A percentile compares a stretch with the other conserved stretches of the same genome.
phyloP scores from a whole-genome alignment of 225 moss, liverwort and hornwort genomes.

The Polytrichum formosum region DNA sequence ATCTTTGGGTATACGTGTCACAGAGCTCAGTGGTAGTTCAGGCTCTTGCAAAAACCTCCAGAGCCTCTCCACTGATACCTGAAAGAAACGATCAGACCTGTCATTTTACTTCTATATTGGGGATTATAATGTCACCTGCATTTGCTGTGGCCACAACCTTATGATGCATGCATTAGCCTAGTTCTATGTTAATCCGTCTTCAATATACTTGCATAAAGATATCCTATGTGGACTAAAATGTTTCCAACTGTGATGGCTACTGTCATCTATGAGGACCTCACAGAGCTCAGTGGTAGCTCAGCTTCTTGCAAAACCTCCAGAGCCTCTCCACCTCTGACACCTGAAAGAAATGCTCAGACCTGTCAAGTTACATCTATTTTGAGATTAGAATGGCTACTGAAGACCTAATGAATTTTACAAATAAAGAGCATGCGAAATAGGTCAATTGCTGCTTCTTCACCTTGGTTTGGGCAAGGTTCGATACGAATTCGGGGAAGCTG shows the following conservation, averaged over 20 bases:
- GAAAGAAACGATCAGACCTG: background rate
- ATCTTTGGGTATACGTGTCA: conserved; percentile 19
- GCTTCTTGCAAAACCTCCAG: conserved; percentile 52
- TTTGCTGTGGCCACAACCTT: too few relatives aligned
- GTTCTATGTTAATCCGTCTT: too few relatives aligned
- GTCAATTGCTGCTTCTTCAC: conserved; percentile 9
- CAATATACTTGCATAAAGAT: too few relatives aligned
- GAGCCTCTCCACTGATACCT: conserved; percentile 51
- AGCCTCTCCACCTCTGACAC: conserved; percentile 39
- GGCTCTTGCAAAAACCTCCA: conserved; percentile 55
- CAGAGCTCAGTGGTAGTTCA: conserved; percentile 45
- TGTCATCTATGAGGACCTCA: conserved; percentile 3
- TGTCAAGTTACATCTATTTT: too few relatives aligned
- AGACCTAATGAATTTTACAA: too few relatives aligned
- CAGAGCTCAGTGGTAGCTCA: conserved; percentile 43
- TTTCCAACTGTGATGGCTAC: too few relatives aligned
- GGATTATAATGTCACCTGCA: too few relatives aligned
- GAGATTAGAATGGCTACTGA: too few relatives aligned
- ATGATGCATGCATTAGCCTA: too few relatives aligned
- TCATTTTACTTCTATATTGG: too few relatives aligned
- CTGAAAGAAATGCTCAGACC: conserved; percentile 10
- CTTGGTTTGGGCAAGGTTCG: conserved; percentile 54
- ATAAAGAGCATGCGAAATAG: too few relatives aligned
- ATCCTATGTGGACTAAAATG: too few relatives aligned
- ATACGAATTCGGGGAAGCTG: conserved; percentile 58